Conservation (phyloP, 345 rosid genomes). For the Combretum micranthum region DNA sequence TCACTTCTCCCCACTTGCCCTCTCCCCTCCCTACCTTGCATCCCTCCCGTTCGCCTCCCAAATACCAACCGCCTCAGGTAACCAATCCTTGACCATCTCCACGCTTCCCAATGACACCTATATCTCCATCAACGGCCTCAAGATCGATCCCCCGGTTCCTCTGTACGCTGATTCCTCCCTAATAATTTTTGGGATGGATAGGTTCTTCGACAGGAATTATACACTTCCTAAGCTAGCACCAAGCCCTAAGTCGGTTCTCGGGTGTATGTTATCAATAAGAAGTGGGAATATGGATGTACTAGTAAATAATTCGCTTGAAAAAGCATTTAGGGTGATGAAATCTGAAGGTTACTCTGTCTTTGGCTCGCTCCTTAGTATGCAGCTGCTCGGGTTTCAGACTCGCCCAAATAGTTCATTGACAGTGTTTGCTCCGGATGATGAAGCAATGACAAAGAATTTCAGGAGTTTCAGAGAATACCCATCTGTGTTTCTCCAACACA, state of each 20-base stretch:
- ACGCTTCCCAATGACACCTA: constrained; percentile 9
- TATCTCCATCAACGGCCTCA: constrained; percentile 28
- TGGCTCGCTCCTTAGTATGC: constrained; percentile 40
- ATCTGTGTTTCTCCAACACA: constrained; percentile 28
- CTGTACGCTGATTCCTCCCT: constrained; percentile 31
- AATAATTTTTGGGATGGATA: constrained; percentile 24
- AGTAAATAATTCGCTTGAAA: constrained; percentile 9
- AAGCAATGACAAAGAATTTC: constrained; percentile 7
- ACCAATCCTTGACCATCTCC: constrained; percentile 31
- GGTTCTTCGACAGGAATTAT: constrained; percentile 26
- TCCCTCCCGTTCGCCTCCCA: constrained; percentile 24
- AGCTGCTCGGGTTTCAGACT: constrained; percentile 22
- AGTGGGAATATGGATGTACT: constrained; percentile 1
- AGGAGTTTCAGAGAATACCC: constrained; percentile 19
- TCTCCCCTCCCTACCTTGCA: constrained; percentile 23
- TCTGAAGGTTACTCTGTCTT: constrained; percentile 30
- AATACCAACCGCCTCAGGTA: constrained; percentile 29
- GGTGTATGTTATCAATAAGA: constrained; percentile 5
- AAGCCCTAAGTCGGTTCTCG: constrained; percentile 6
- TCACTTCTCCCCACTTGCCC: constrained; percentile 35
- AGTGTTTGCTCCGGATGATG: constrained; percentile 38
- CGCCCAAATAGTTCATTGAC: constrained; percentile 19
- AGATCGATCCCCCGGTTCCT: constrained; percentile 15
- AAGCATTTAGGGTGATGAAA: constrained; percentile 21
- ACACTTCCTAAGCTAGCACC: not conserved